phyloP scores from a whole-genome alignment of 345 rosid genomes.

The Hypericum perforatum region DNA sequence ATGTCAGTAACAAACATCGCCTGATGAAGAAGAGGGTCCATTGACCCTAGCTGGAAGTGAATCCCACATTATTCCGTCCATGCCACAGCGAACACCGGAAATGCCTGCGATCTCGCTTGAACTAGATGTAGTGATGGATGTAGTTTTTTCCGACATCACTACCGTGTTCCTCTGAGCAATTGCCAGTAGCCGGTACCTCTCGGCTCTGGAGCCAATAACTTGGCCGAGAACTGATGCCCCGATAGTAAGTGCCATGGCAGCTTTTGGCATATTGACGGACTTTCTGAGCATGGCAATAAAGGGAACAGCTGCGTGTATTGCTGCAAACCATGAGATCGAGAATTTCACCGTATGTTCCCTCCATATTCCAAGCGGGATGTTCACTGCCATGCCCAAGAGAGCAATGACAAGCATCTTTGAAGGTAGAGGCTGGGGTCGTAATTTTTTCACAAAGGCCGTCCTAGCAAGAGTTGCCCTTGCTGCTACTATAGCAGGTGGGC shows the following conservation, averaged over 20 bases:
- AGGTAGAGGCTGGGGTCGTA: slow-evolving; percentile 85
- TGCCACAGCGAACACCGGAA: slow-evolving; percentile 24
- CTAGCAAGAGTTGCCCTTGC: slow-evolving; percentile 80
- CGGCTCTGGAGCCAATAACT: slow-evolving; percentile 84
- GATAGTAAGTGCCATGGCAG: slow-evolving; percentile 82
- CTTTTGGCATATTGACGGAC: slow-evolving; percentile 70
- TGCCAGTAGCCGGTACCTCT: slow-evolving; percentile 51
- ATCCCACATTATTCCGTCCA: slow-evolving; percentile 22
- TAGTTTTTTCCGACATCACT: slow-evolving; percentile 19
- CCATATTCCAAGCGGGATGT: slow-evolving; percentile 81
- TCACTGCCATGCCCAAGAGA: slow-evolving; percentile 76
- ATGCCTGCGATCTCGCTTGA: slow-evolving; percentile 15
- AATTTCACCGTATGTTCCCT: slow-evolving; percentile 78
- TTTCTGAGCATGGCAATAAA: slow-evolving; percentile 89
- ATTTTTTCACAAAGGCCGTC: slow-evolving; percentile 54
- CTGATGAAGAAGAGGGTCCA: slow-evolving; percentile 7
- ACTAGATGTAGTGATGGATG: slow-evolving; percentile 18
- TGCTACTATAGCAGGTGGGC: slow-evolving; percentile 74
- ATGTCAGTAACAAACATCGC: slow-evolving; percentile 11
- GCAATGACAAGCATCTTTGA: slow-evolving; percentile 72
- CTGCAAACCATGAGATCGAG: slow-evolving; percentile 72
- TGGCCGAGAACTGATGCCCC: slow-evolving; percentile 84
- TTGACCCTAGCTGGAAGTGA: slow-evolving; percentile 5
- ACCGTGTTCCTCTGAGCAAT: slow-evolving; percentile 17
- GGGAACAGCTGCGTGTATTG: slow-evolving; percentile 90